Evolutionary conservation across 331 rosid genomes (phyloP).

Genomic region (Rosa hybrid): DNA sequence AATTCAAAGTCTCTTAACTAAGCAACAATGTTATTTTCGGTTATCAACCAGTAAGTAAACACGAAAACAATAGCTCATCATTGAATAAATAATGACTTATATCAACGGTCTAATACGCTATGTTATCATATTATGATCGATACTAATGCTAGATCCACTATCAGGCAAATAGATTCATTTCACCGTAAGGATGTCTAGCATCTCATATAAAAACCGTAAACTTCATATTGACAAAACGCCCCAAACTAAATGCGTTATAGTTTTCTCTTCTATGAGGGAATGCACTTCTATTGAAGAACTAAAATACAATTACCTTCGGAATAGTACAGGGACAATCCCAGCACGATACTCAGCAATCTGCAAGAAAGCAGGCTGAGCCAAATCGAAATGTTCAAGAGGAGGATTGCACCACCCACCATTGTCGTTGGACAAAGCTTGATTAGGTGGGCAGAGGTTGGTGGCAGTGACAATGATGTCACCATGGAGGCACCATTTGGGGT

Average conservation of each 20-base stretch:
- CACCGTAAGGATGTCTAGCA: not conserved
- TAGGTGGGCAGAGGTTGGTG: constrained; percentile 52
- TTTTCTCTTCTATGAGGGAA: not conserved
- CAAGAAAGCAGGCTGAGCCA: constrained; percentile 46
- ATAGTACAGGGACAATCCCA: constrained; percentile 52
- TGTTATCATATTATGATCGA: not conserved
- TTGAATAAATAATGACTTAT: not conserved
- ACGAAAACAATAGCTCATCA: not conserved
- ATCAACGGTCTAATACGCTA: not conserved
- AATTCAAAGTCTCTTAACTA: not conserved
- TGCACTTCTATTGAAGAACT: not conserved
- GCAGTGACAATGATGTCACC: constrained; percentile 45
- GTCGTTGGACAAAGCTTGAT: constrained; percentile 32
- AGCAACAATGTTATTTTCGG: not conserved
- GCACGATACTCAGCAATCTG: constrained; percentile 42
- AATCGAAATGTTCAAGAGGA: constrained; percentile 45
- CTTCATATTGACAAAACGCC: not conserved
- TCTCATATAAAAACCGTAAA: not conserved
- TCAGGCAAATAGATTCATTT: not conserved
- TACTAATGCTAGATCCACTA: not conserved
- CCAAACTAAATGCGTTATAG: not conserved
- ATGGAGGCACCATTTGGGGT: constrained; percentile 43
- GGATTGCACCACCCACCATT: constrained; percentile 66
- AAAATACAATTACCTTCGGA: constrained; percentile 33
- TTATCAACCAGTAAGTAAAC: not conserved